Evolutionary conservation across 1,284 basidiomycete genomes (phyloP), one percentile per base, ranked within the genome.

Genomic region (Heterobasidion parviporum): DNA sequence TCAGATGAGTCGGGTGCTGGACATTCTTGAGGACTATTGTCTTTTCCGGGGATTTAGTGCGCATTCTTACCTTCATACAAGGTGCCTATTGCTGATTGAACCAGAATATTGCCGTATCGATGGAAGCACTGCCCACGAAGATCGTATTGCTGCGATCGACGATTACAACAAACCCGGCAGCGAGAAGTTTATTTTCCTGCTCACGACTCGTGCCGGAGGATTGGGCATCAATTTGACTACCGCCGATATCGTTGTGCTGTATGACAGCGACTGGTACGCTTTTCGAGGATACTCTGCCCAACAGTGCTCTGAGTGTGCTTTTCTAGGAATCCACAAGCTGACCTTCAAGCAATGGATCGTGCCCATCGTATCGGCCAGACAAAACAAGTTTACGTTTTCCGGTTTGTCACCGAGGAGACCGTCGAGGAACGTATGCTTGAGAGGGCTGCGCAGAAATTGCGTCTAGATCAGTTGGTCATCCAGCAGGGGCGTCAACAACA

Each of bases 291-390:
- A 14, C 44, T 38, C 16, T 53, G 5, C 20, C 43, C 18, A 26
- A 52, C 16, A 12, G 18, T 20, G 56, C 70, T 53, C 20, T 64
- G 16, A 59, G 12, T 26, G 26, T 26, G 26, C 26, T 0, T 5
- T 1, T 26, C 26, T 49, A 91, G 89, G 89, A 99, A 99, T 70
- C 96, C 97, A 1, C 96, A 99, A 73, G 96, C 96, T 4, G 97
- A 99, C 76, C 70, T 99, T 56, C 97, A 99, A 70, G 97, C 97
- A 6, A 98, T 99, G 97, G 96, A 99, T 69, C 91, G 96, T 61
- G 96, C 96, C 0, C 96, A 99, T 73, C 92, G 96, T 63, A 98
- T 99, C 60, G 96, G 96, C 2, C 97, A 98, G 74, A 98, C 92
- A 52, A 98, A 98, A 73, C 96, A 99, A 71, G 96, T 98, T 16